These are phyloP conservation scores for Carex myosuroides DNA, from an alignment of 176 grass and related monocot species.

Conservation along the genomic window DNA sequence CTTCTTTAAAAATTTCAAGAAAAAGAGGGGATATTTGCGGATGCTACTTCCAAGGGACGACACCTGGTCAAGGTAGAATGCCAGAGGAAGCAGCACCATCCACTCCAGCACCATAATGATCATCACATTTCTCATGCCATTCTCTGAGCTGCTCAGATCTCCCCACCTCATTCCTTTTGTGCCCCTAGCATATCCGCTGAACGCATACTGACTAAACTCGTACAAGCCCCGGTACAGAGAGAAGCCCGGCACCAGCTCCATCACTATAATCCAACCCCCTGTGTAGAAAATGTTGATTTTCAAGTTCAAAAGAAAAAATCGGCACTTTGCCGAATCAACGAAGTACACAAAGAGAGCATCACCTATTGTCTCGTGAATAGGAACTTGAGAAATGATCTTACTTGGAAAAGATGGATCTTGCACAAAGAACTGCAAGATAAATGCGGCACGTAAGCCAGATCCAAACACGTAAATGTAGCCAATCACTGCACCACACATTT, in stretches of 20 bases:
- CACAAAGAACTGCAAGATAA: slow-evolving; percentile 62
- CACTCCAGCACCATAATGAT: slow-evolving; percentile 83
- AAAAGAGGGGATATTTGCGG: slow-evolving; percentile 37
- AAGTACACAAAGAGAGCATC: background rate
- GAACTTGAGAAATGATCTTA: slow-evolving; percentile 34
- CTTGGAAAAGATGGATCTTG: slow-evolving; percentile 57
- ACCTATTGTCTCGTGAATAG: background rate
- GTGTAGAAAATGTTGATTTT: slow-evolving; percentile 28
- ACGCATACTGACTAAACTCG: slow-evolving; percentile 60
- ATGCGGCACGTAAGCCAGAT: slow-evolving; percentile 58
- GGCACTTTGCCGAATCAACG: background rate
- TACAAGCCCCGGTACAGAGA: slow-evolving; percentile 75
- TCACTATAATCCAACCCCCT: slow-evolving; percentile 75
- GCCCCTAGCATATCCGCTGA: slow-evolving; percentile 34
- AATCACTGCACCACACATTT: slow-evolving; percentile 46
- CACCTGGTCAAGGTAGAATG: slow-evolving; percentile 62
- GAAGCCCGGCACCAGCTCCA: slow-evolving; percentile 89
- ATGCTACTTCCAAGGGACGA: slow-evolving; percentile 36
- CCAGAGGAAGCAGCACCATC: slow-evolving; percentile 48
- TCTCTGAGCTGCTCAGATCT: slow-evolving; percentile 45
- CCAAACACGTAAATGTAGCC: slow-evolving; percentile 91
- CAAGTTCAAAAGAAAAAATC: background rate
- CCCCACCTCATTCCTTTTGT: slow-evolving; percentile 64
- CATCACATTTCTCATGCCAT: slow-evolving; percentile 61
- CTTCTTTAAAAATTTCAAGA: slow-evolving; percentile 51